phyloP scores from a whole-genome alignment of 257 asterid genomes.

The Phtheirospermum japonicum region DNA sequence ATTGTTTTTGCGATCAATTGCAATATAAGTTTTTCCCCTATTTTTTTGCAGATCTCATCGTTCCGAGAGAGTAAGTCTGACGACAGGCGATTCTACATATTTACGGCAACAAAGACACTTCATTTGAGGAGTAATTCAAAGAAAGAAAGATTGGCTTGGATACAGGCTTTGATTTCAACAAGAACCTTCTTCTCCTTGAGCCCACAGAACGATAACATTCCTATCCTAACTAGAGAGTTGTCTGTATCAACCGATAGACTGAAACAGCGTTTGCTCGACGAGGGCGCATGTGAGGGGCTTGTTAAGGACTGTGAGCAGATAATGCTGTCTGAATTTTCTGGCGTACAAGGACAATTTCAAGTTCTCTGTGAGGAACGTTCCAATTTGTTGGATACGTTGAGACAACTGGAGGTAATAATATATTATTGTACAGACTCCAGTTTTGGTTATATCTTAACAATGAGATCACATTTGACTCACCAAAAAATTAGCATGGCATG shows the following conservation, averaged over 20 bases:
- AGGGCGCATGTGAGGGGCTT: conserved; percentile 70
- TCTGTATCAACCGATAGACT: conserved; percentile 68
- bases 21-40: conserved; percentile 1
- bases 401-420: conserved; percentile 76
- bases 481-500: no score
- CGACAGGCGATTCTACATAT: conserved; percentile 80
- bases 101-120: conserved; percentile 89
- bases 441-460: background rate
- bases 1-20: background rate
- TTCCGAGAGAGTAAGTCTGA: conserved; percentile 95
- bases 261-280: conserved; percentile 71
- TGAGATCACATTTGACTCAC: no score
- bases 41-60: conserved; percentile 68
- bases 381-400: conserved; percentile 69
- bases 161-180: conserved; percentile 67
- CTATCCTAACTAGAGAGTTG: conserved; percentile 56
- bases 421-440: background rate
- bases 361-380: conserved; percentile 75
- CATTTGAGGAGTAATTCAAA: conserved; percentile 74
- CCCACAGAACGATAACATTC: conserved; percentile 51
- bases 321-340: conserved; percentile 82
- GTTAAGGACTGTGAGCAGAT: conserved; percentile 90
- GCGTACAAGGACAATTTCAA: conserved; percentile 69
- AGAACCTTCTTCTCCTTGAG: conserved; percentile 56
- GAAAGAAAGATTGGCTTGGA: conserved; percentile 86